A percentile compares a stretch with the other conserved stretches of the same genome.
Conservation (phyloP, 2,329 filamentous ascomycete genomes). For the Calonectria hongkongensis region DNA sequence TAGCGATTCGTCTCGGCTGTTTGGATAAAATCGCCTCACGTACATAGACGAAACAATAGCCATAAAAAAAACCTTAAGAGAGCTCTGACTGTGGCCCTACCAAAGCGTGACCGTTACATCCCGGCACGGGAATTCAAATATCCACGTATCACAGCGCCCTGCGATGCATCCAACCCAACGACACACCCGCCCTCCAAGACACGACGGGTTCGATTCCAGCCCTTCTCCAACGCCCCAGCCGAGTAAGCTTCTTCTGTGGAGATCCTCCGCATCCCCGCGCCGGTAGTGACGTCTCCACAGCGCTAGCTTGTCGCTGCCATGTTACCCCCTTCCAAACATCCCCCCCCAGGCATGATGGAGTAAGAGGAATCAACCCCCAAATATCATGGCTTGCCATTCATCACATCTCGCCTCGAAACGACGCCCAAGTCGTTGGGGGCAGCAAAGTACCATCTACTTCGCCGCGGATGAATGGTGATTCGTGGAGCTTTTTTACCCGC, state of each 20-base stretch:
- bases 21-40: constrained; percentile 45
- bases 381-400: constrained; percentile 23
- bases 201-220: constrained; percentile 24
- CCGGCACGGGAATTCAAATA: constrained; percentile 42
- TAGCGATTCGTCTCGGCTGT: constrained; percentile 42
- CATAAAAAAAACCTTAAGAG: constrained; percentile 43
- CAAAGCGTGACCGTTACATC: constrained; percentile 27
- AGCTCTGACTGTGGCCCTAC: constrained; percentile 26
- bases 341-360: constrained; percentile 42
- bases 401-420: constrained; percentile 38
- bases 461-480: constrained; percentile 41
- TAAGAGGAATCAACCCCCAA: constrained; percentile 5
- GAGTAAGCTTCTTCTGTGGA: constrained; percentile 46
- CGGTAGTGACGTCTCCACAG: constrained; percentile 49
- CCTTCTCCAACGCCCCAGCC: constrained; percentile 33
- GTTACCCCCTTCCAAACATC: constrained; percentile 22
- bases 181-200: constrained; percentile 32
- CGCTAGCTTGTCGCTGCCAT: constrained; percentile 37
- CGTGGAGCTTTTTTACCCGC: constrained; percentile 49
- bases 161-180: constrained; percentile 1
- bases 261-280: constrained; percentile 49
- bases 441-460: constrained; percentile 37
- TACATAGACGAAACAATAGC: constrained; percentile 31
- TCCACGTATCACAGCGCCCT: constrained; percentile 49
- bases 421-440: constrained; percentile 14